Evolutionary conservation across 192 early-diverging fungal species (phyloP).

Genomic region (Neocallimastix lanati): DNA sequence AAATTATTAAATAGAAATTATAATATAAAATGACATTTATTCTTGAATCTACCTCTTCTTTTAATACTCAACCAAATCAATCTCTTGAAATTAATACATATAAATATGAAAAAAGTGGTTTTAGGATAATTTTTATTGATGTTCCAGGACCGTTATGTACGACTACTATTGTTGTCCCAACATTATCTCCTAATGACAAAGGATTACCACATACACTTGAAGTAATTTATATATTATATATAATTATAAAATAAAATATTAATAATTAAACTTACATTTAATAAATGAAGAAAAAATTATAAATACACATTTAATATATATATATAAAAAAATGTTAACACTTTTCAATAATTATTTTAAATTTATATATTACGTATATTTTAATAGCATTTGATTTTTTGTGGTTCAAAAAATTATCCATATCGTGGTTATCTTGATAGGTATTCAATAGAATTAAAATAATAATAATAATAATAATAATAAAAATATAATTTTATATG

Average conservation of each 20-base stretch:
- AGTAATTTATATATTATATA: neutral
- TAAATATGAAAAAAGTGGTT: slow-evolving; percentile 6
- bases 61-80: neutral
- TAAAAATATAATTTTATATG: too few species aligned
- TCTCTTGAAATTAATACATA: neutral
- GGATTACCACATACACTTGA: slow-evolving; percentile 76
- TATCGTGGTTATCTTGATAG: slow-evolving; percentile 55
- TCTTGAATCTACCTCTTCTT: neutral
- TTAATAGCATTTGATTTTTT: slow-evolving; percentile 51
- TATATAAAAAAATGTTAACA: too few species aligned
- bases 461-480: too few species aligned
- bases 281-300: too few species aligned
- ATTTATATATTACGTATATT: too few species aligned
- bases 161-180: slow-evolving; percentile 58
- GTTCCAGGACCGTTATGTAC: slow-evolving; percentile 47
- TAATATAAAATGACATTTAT: neutral
- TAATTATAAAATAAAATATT: too few species aligned
- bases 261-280: too few species aligned
- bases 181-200: slow-evolving; percentile 34
- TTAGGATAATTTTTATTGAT: slow-evolving; percentile 41
- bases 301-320: too few species aligned
- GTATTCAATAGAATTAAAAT: neutral
- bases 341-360: too few species aligned
- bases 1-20: too few species aligned
- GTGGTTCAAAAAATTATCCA: slow-evolving; percentile 48